Evolutionary conservation across 2,329 filamentous ascomycete species (phyloP).

Genomic region (Bipolaris gigantea): DNA sequence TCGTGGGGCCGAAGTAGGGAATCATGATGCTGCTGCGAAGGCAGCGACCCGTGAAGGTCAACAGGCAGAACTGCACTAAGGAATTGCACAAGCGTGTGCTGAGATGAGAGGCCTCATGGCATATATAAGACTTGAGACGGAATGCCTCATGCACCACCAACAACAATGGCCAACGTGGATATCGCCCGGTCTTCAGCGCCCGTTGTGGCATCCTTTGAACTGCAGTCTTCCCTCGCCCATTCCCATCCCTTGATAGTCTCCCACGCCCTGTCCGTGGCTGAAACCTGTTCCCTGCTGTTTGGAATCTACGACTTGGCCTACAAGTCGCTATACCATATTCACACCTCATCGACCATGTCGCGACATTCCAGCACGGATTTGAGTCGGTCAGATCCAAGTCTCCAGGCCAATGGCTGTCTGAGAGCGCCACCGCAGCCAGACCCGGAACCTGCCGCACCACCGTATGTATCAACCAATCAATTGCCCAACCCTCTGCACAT

Average conservation of each 20-base stretch:
- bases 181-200: background rate
- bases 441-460: conserved; percentile 32
- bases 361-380: background rate
- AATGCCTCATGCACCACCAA: background rate
- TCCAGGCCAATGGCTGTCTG: background rate
- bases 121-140: conserved; percentile 11
- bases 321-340: background rate
- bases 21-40: conserved; percentile 13
- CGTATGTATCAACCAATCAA: conserved; percentile 22
- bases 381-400: too few relatives aligned
- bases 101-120: conserved; percentile 12
- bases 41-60: conserved; percentile 6
- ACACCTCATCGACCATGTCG: background rate
- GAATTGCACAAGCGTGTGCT: conserved; percentile 9
- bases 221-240: conserved; percentile 1
- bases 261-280: background rate
- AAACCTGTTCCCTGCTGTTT: background rate
- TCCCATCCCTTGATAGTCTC: background rate
- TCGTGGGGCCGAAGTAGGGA: conserved; percentile 15
- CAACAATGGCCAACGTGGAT: conserved; percentile 1
- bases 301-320: background rate
- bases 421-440: conserved; percentile 17
- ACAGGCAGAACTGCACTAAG: conserved; percentile 3
- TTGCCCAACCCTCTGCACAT: conserved; percentile 1
- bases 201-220: background rate